Evolutionary conservation across 306 rosid species (phyloP), one percentile per base, ranked within the genome.

Genomic region (Elaeagnus macrophylla): DNA sequence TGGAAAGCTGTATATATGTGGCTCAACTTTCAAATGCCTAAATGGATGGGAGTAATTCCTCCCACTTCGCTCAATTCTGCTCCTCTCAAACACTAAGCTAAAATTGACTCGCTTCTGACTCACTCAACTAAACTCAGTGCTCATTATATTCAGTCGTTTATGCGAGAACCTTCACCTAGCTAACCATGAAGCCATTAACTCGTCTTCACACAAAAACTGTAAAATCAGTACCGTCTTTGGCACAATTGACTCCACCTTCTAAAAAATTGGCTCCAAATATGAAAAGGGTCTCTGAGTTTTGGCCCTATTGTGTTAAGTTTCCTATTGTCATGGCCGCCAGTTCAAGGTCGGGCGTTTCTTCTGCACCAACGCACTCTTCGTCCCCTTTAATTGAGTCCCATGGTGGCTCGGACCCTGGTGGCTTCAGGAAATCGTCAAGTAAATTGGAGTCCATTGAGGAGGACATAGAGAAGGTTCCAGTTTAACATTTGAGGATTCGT

Each of bases 401-500:
- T 49, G 9, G 67, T 9, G 67, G 68, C 39, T 59, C 50, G 62
- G 71, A 67, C 49, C 54, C 75, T 39, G 59, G 36, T 1, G 50
- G 39, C 8, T 35, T 67, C 49, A 63, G 66, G 19, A 37, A 60
- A 6, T 61, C 59, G 57, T 14, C 68, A 3, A 62, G 44, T 62
- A 20, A 64, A 48, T 6, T 51, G 16, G 75, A 75, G 36, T 63
- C 63, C 12, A 0, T 79, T 13, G 97, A 89, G 64, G 89, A 67
- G 13, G 42, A n/a, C 51, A 70, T 85, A 19, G 94, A 89, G 56
- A 84, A 78, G 90, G 96, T 72, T 19, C 12, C 42, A 20, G 8
- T 9, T 56, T 9, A 6, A 12, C 48, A 12, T 53, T 60, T 36
- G 9, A 7, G 13, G 10, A 32, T 39, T 40, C 9, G 18, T 8